Percentiles rank a stretch among this genome's conserved stretches.
Evolutionary conservation across 2,329 filamentous ascomycete genomes (phyloP).

Genomic region (Cryphonectria nitschkei): DNA sequence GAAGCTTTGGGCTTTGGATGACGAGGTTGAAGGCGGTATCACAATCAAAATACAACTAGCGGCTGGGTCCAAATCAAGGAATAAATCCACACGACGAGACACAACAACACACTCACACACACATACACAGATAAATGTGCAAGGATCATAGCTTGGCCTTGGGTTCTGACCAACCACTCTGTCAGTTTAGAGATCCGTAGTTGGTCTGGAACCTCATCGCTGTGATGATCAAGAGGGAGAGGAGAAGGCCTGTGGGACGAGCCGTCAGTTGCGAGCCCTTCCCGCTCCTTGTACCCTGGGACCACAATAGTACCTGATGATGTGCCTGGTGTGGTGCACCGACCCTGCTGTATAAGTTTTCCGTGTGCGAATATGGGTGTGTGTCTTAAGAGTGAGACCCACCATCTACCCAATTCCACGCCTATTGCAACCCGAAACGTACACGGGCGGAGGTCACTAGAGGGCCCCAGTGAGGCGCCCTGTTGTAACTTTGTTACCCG

Average conservation of each 20-base stretch:
- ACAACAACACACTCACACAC: background rate
- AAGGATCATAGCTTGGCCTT: slow-evolving; percentile 18
- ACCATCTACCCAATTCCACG: slow-evolving; percentile 2
- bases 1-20: background rate
- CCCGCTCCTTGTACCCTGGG: background rate
- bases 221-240: slow-evolving; percentile 4
- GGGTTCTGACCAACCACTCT: slow-evolving; percentile 7
- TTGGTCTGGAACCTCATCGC: background rate
- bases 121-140: background rate
- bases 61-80: background rate
- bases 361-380: background rate
- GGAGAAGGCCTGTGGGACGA: slow-evolving; percentile 6
- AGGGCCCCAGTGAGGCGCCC: background rate
- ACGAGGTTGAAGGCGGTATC: background rate
- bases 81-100: background rate
- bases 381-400: slow-evolving; percentile 6
- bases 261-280: slow-evolving; percentile 15
- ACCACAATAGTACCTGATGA: background rate
- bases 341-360: background rate
- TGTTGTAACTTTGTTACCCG: background rate
- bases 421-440: slow-evolving; percentile 11
- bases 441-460: slow-evolving; percentile 14
- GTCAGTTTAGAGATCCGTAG: background rate
- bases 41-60: slow-evolving; percentile 8
- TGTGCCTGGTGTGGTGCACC: slow-evolving; percentile 14